Conservation (phyloP, 805 yeast species). For the Wickerhamomyces pijperi region DNA sequence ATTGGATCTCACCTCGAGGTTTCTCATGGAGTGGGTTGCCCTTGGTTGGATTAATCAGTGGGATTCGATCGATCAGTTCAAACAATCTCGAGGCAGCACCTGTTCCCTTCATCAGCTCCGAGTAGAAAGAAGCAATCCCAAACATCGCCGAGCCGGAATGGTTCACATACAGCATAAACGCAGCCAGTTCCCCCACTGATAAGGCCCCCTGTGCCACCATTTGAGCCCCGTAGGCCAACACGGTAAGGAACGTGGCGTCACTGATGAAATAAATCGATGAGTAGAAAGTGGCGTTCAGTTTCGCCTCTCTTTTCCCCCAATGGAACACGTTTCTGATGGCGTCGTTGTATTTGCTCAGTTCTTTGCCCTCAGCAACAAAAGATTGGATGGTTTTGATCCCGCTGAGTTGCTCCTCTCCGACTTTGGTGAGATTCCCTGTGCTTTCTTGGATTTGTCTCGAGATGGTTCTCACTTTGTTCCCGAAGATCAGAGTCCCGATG, state of each 20-base stretch:
- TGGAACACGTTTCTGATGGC: slow-evolving; percentile 58
- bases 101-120: slow-evolving; percentile 94
- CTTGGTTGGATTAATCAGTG: slow-evolving; percentile 52
- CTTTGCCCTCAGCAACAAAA: slow-evolving; percentile 79
- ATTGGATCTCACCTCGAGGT: slow-evolving; percentile 39
- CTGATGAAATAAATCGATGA: slow-evolving; percentile 77
- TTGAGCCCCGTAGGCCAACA: slow-evolving; percentile 72
- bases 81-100: slow-evolving; percentile 93
- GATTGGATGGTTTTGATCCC: slow-evolving; percentile 86
- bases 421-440: slow-evolving; percentile 77
- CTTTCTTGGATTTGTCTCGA: slow-evolving; percentile 77
- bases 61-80: slow-evolving; percentile 72
- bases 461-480: slow-evolving; percentile 64
- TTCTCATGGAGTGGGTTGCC: slow-evolving; percentile 37
- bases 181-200: slow-evolving; percentile 83
- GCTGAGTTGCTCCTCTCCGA: slow-evolving; percentile 83
- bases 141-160: slow-evolving; percentile 86
- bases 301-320: slow-evolving; percentile 73
- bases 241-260: slow-evolving; percentile 66
- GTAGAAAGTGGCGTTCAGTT: slow-evolving; percentile 64
- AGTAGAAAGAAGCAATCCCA: slow-evolving; percentile 86
- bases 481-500: slow-evolving; percentile 70
- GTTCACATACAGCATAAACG: slow-evolving; percentile 92
- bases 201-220: slow-evolving; percentile 68
- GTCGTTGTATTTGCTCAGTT: slow-evolving; percentile 61